Conservation (phyloP, 768 basidiomycete genomes). For the Boletus vinaceobasis region DNA sequence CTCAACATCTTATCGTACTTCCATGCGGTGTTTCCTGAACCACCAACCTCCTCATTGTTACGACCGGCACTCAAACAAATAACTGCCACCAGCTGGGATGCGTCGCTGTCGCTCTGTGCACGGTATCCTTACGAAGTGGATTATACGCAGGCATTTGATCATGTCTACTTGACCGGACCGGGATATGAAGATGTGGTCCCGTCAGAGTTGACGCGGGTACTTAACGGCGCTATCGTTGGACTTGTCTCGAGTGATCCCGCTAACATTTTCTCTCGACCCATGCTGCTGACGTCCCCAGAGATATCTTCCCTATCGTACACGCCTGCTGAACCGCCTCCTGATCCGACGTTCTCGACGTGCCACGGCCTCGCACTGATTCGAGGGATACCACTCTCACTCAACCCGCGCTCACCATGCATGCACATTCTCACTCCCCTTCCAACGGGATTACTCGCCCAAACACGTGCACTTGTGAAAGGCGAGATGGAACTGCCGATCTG, state of each 20-base stretch:
- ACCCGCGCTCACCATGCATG: conserved; percentile 36
- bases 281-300: background rate
- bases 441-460: conserved; percentile 37
- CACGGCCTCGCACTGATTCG: conserved; percentile 79
- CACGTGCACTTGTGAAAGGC: conserved; percentile 63
- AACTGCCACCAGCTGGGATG: conserved; percentile 59
- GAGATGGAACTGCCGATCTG: conserved; percentile 85
- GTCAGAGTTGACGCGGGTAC: conserved; percentile 62
- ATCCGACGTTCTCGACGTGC: conserved; percentile 59
- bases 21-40: conserved; percentile 45
- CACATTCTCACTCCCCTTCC: conserved; percentile 84
- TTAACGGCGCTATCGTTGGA: conserved; percentile 81
- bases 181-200: conserved; percentile 77
- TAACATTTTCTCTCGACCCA: background rate
- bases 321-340: conserved; percentile 52
- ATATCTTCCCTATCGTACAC: conserved; percentile 47
- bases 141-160: conserved; percentile 52
- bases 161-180: conserved; percentile 64
- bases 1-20: conserved; percentile 77
- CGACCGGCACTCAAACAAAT: conserved; percentile 29
- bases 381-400: conserved; percentile 28
- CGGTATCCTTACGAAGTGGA: conserved; percentile 71
- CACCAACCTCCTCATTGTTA: conserved; percentile 18
- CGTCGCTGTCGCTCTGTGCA: conserved; percentile 62
- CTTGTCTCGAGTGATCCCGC: conserved; percentile 43